A percentile compares a stretch with the other conserved stretches of the same genome.
phyloP scores from a whole-genome alignment of 441 rosid species.

The Gossypium gossypioides region DNA sequence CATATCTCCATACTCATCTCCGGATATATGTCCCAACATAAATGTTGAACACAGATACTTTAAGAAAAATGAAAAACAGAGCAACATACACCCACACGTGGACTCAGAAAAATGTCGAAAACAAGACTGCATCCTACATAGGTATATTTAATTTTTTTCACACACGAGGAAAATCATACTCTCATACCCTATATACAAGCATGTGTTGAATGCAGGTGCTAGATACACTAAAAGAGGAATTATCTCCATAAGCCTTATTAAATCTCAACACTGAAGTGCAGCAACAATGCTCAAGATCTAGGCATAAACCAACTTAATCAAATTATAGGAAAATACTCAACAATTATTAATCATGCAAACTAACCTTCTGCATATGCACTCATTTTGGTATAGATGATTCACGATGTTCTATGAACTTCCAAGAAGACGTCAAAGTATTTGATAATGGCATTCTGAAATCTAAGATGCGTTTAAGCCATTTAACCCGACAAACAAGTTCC shows the following conservation, averaged over 20 bases:
- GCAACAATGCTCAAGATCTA: not conserved
- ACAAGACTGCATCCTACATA: not conserved
- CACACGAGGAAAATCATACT: not conserved
- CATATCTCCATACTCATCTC: not conserved
- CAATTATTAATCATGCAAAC: not conserved
- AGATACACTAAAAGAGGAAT: not conserved
- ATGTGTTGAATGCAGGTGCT: not conserved
- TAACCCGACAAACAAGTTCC: conserved; percentile 48
- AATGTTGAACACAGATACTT: not conserved
- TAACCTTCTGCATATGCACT: not conserved
- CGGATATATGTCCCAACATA: not conserved
- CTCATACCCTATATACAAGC: not conserved
- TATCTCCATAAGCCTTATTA: not conserved
- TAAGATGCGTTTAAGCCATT: conserved; percentile 44
- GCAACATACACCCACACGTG: not conserved
- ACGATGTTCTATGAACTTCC: conserved; percentile 38
- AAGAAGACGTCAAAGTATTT: conserved; percentile 21
- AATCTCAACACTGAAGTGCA: not conserved
- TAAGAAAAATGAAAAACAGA: not conserved
- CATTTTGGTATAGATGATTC: conserved; percentile 16
- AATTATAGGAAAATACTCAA: not conserved
- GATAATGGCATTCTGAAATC: conserved; percentile 22
- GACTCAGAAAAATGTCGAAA: not conserved
- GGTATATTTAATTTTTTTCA: not conserved
- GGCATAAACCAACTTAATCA: not conserved